Percentiles rank a stretch among this genome's conserved stretches.
phyloP scores from a whole-genome alignment of 2,329 filamentous ascomycete species.

The Graphiopsis chlorocephala region DNA sequence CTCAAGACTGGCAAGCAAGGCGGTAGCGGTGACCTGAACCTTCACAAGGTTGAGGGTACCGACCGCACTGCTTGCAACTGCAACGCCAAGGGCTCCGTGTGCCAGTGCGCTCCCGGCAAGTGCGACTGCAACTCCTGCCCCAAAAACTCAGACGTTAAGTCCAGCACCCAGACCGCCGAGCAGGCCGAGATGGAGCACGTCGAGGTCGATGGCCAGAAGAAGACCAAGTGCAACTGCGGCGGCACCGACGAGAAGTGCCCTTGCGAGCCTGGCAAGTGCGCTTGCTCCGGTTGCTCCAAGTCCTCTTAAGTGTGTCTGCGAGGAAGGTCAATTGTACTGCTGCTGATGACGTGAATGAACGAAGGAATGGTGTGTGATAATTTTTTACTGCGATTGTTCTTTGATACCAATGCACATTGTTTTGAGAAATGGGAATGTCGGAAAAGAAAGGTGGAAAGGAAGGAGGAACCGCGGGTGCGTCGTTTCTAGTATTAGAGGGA shows the following conservation, averaged over 20 bases:
- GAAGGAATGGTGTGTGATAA: background rate
- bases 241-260: slow-evolving; percentile 45
- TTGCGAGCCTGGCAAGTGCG: slow-evolving; percentile 48
- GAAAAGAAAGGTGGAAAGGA: background rate
- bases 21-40: slow-evolving; percentile 51
- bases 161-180: slow-evolving; percentile 26
- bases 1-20: slow-evolving; percentile 63
- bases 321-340: background rate
- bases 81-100: slow-evolving; percentile 40
- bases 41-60: slow-evolving; percentile 35
- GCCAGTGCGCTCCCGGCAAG: slow-evolving; percentile 39
- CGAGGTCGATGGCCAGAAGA: slow-evolving; percentile 49
- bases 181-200: slow-evolving; percentile 44
- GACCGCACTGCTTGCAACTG: slow-evolving; percentile 41
- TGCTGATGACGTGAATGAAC: slow-evolving; percentile 5
- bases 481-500: background rate
- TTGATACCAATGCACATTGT: slow-evolving; percentile 15
- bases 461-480: background rate
- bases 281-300: slow-evolving; percentile 49
- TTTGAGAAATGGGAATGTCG: background rate
- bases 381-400: slow-evolving; percentile 1
- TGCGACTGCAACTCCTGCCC: slow-evolving; percentile 37
- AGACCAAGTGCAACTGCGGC: slow-evolving; percentile 52
- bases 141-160: slow-evolving; percentile 42
- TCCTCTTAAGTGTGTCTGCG: slow-evolving; percentile 23